Evolutionary conservation across 805 yeast genomes (phyloP), one percentile per base, ranked within the genome.

Genomic region (Candida xyloterini): DNA sequence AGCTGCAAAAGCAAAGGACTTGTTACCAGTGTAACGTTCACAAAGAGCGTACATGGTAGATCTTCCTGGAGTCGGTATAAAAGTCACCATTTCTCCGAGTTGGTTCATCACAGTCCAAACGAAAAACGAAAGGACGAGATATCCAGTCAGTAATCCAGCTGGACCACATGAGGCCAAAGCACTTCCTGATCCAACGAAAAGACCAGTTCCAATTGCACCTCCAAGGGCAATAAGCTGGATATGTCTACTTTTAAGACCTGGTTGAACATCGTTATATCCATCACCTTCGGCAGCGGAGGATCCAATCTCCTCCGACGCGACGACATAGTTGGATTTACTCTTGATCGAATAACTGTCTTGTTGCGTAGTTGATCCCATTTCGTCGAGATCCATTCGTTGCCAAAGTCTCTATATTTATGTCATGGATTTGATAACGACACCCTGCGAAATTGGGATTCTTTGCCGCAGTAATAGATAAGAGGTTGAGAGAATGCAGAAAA

Each of bases 21-120:
- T 73, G 54, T 77, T 78, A 33, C 62, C 63, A 6, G 62, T 58
- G 43, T 57, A 60, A 27, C 63, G 47, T 27, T 46, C 51, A 41
- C 56, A 48, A 9, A 59, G 41, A 16, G 77, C 76, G 53, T 83
- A 84, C 50, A 84, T 67, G 38, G 74, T 73, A 7, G 85, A 80
- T 50, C 81, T 81, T 52, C 85, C 82, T 14, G 79, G 76, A 30
- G 76, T 67, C 1, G 83, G 83, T 15, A 75, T 44, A 49, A 67
- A 81, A 27, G 84, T 71, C 13, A 82, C 84, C 70, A 81, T 76
- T 59, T 81, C 88, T 42, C 84, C 85, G 37, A 81, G 63, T 33
- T 76, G 67, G 52, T 72, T 72, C 81, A 81, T 80, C 33, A 82
- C 76, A 47, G 77, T 73, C 60, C 74, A 83, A 27, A 84, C 79